phyloP scores from a whole-genome alignment of 768 basidiomycete species.

The Lactarius evosmus region DNA sequence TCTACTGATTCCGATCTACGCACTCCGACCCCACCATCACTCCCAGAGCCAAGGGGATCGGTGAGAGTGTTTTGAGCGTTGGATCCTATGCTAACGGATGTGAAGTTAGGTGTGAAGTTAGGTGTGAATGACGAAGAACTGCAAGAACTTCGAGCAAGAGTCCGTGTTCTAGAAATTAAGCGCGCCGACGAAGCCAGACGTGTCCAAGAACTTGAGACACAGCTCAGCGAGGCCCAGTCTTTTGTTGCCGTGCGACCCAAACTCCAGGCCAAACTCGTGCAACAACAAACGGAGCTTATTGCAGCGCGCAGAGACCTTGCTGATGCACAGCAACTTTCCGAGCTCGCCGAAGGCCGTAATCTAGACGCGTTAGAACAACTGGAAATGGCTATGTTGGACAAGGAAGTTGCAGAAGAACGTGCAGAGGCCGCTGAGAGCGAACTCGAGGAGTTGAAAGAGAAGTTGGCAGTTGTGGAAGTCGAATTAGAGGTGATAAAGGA shows the following conservation, averaged over 20 bases:
- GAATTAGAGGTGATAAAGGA: conserved; percentile 79
- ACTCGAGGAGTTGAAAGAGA: conserved; percentile 75
- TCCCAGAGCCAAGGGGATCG: conserved; percentile 1
- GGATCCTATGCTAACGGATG: neutral
- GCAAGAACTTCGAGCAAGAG: conserved; percentile 79
- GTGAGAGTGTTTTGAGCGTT: neutral
- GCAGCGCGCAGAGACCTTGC: conserved; percentile 71
- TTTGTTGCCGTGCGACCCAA: conserved; percentile 86
- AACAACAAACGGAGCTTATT: conserved; percentile 76
- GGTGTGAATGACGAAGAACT: conserved; percentile 51
- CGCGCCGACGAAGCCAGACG: conserved; percentile 83
- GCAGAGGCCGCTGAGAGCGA: conserved; percentile 78
- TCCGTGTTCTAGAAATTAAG: conserved; percentile 82
- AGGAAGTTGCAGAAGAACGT: conserved; percentile 93
- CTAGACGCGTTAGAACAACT: conserved; percentile 84
- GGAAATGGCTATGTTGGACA: conserved; percentile 93
- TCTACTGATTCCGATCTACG: conserved; percentile 10
- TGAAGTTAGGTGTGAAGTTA: conserved; percentile 2
- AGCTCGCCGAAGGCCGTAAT: conserved; percentile 64
- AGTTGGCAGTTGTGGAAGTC: conserved; percentile 72
- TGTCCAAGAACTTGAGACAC: conserved; percentile 78
- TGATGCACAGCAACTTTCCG: conserved; percentile 71
- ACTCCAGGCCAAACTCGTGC: conserved; percentile 81
- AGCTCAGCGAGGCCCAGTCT: conserved; percentile 79
- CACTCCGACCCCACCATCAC: conserved; percentile 19